Base-by-base conservation (phyloP, 306 rosid genomes). In the Pachyrhizus erosus region DNA sequence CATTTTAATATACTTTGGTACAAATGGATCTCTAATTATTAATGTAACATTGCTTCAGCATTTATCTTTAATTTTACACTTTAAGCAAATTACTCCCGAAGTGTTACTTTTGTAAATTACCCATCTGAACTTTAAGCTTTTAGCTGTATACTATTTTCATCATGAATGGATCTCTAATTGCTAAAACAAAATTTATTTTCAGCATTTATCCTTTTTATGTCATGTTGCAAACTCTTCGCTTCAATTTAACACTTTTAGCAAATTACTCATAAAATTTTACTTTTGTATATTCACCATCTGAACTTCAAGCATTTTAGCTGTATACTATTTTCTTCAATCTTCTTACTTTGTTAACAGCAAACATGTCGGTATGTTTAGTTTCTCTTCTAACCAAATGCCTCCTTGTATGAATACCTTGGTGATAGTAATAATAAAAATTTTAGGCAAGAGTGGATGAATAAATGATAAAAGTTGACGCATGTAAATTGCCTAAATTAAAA, bases 371-470 rank as follows among this genome's bases (percentile, higher is more conserved):
- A 21, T 55, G 7, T 37, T 57, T 75, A 18, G 57, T 37, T 55
- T 33, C 55, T 75, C 48, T 39, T 58, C 70, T 23, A 14, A 75
- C 80, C 49, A 40, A 58, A 58, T 15, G 55, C n/a, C 29, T 58
- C 26, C n/a, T 57, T 75, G 70, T 40, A 21, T 13, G n/a, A 54
- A 74, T 42, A 2, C n/a, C n/a, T 39, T 75, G 39, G 69, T 34
- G 9, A 37, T 55, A 21, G 31, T 55, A 18, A 34, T 14, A 37
- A 7, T 51, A 51, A 33, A 33, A 33, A 18, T 11, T 33, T 54
- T 48, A 5, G 43, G 14, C 3, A 64, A 62, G 14, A 64, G 29
- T 64, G 23, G 15, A 34, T 54, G 66, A 24, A 9, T 23, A 55
- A 75, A 23, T 55, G 17, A 20, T 33, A 34, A 20, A 20, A 13